A percentile compares a stretch with the other conserved stretches of the same genome.
Conservation (phyloP, 2,329 filamentous ascomycete species). For the Epichloe brachyelytri region DNA sequence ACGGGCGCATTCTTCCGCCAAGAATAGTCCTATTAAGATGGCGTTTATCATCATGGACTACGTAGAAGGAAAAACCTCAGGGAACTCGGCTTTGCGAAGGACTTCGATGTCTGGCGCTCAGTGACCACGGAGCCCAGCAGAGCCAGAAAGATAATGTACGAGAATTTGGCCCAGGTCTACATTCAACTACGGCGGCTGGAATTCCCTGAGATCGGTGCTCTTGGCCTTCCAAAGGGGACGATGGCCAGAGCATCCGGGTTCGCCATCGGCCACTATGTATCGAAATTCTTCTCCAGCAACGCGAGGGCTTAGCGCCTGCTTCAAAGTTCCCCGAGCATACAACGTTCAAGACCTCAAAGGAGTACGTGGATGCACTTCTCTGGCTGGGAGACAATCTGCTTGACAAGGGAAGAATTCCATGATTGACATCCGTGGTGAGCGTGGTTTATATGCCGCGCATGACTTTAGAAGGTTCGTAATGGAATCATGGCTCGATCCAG, state of each 20-base stretch:
- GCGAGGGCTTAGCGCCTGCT: not conserved
- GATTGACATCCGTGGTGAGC: constrained; percentile 4
- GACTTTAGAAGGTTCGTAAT: constrained; percentile 9
- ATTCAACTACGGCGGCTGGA: not conserved
- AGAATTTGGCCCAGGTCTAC: not conserved
- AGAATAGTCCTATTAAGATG: constrained; percentile 1
- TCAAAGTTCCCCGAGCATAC: not conserved
- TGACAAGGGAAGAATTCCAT: not conserved
- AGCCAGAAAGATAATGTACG: not conserved
- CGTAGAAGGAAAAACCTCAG: constrained; percentile 7
- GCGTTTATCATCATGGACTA: constrained; percentile 12
- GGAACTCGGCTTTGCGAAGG: constrained; percentile 5
- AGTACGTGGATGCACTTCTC: not conserved
- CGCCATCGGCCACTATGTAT: not conserved
- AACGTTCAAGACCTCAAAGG: not conserved
- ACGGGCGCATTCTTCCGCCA: constrained; percentile 4
- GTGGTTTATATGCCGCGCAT: constrained; percentile 12
- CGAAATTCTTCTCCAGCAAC: not conserved
- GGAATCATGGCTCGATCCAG: constrained; percentile 4
- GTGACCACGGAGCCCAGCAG: not conserved
- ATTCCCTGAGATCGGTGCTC: not conserved
- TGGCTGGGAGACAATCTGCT: not conserved
- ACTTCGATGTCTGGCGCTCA: not conserved
- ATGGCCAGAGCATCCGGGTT: not conserved
- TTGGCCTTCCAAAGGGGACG: not conserved